phyloP scores from a whole-genome alignment of 1,139 yeast species.

The Schwanniomyces etchellsii region DNA sequence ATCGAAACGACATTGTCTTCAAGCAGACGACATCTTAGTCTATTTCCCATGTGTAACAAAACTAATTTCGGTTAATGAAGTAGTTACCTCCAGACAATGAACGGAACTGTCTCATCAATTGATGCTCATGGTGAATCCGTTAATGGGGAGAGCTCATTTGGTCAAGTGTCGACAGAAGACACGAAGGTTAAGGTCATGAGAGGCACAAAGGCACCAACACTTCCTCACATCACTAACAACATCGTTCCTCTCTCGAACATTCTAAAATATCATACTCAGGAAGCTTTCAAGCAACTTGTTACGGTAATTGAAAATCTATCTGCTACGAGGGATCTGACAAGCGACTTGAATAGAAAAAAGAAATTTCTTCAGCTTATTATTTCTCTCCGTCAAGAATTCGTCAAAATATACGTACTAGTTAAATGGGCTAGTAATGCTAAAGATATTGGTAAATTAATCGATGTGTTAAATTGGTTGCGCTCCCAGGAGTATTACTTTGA shows the following conservation, averaged over 20 bases:
- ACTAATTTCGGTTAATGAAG: too few relatives aligned
- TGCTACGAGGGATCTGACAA: constrained; percentile 28
- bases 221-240: constrained; percentile 75
- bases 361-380: constrained; percentile 65
- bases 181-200: too few relatives aligned
- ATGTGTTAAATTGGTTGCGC: constrained; percentile 80
- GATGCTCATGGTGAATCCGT: too few relatives aligned
- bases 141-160: too few relatives aligned
- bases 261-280: constrained; percentile 54
- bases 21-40: not conserved
- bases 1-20: not conserved
- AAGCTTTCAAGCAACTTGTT: constrained; percentile 59
- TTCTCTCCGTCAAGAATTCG: constrained; percentile 70
- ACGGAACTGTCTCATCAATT: too few relatives aligned
- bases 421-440: constrained; percentile 80
- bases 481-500: constrained; percentile 70
- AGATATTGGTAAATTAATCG: constrained; percentile 71
- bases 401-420: constrained; percentile 74
- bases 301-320: constrained; percentile 58
- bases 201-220: constrained; percentile 29
- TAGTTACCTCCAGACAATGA: too few relatives aligned
- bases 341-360: constrained; percentile 61
- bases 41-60: not conserved
- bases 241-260: constrained; percentile 59
- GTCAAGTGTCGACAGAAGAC: too few relatives aligned